These are phyloP conservation scores for Sphagnum contortum DNA, from an alignment of 225 moss, liverwort and hornwort species.

Conservation along the genomic window DNA sequence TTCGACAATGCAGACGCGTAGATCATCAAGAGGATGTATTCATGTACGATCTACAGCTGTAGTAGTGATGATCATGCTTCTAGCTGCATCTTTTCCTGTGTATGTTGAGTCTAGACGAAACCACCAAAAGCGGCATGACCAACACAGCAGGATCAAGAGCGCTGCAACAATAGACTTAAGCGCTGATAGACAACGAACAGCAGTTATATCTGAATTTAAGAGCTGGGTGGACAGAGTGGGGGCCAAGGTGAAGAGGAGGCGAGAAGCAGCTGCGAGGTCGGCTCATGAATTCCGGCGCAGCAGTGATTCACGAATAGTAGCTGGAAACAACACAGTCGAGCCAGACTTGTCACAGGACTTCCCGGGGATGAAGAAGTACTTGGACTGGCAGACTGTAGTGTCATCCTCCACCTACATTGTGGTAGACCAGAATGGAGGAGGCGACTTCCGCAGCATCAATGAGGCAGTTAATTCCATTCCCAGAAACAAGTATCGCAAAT, in stretches of 20 bases:
- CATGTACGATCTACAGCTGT: no score
- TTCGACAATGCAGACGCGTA: no score
- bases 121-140: no score
- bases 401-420: conserved; percentile 5
- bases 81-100: no score
- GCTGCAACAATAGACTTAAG: no score
- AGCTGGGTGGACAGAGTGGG: conserved; percentile 4
- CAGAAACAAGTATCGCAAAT: conserved; percentile 7
- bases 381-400: conserved; percentile 5
- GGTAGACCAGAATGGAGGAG: conserved; percentile 13
- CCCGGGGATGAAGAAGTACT: not conserved
- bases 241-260: not conserved
- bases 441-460: conserved; percentile 11
- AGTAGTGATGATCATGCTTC: no score
- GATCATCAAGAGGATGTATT: no score
- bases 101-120: no score
- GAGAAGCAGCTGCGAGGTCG: not conserved
- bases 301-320: not conserved
- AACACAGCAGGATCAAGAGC: no score
- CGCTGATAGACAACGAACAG: not conserved
- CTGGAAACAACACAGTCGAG: no score
- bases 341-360: no score
- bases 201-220: not conserved
- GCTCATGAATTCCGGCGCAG: not conserved
- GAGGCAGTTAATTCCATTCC: conserved; percentile 14